Percentiles rank a stretch among this genome's conserved stretches.
These are phyloP conservation scores for Fusarium hainanense DNA, from an alignment of 2,329 filamentous ascomycete genomes.

Conservation along the genomic window DNA sequence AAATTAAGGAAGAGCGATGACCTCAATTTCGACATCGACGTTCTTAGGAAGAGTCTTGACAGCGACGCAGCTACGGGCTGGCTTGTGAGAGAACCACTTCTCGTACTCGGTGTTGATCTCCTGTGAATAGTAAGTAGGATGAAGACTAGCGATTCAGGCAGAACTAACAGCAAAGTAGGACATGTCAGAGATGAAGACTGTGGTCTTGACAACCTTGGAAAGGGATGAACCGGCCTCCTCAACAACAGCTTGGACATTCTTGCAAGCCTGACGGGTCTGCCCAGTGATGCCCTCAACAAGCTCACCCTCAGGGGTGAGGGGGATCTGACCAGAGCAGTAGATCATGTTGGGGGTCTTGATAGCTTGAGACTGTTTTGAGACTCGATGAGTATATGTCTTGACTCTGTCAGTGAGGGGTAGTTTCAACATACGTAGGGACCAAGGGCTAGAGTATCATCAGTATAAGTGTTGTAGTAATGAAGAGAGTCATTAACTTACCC, in stretches of 20 bases:
- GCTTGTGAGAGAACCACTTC: conserved; percentile 85
- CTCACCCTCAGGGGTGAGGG: conserved; percentile 67
- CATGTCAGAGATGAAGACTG: conserved; percentile 94
- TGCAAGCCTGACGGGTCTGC: conserved; percentile 71
- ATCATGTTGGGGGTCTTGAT: conserved; percentile 73
- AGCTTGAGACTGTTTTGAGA: conserved; percentile 66
- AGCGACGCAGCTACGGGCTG: conserved; percentile 88
- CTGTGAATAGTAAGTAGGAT: conserved; percentile 42
- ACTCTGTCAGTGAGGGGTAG: conserved; percentile 23
- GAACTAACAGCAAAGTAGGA: conserved; percentile 75
- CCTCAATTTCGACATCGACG: conserved; percentile 91
- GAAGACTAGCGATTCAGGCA: no score
- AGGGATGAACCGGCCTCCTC: conserved; percentile 83
- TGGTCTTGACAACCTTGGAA: conserved; percentile 87
- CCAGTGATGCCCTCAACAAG: conserved; percentile 71
- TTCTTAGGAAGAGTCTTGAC: conserved; percentile 90
- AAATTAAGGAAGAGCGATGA: conserved; percentile 77
- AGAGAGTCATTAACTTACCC: conserved; percentile 56
- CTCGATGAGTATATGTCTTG: conserved; percentile 23
- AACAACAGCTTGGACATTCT: conserved; percentile 87
- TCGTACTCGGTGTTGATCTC: conserved; percentile 89
- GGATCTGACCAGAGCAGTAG: conserved; percentile 80
- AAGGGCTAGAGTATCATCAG: conserved; percentile 58
- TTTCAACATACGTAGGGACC: conserved; percentile 69
- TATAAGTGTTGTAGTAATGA: not conserved